Conservation (phyloP, 495 filamentous ascomycete species). For the Sporormia fimetaria region DNA sequence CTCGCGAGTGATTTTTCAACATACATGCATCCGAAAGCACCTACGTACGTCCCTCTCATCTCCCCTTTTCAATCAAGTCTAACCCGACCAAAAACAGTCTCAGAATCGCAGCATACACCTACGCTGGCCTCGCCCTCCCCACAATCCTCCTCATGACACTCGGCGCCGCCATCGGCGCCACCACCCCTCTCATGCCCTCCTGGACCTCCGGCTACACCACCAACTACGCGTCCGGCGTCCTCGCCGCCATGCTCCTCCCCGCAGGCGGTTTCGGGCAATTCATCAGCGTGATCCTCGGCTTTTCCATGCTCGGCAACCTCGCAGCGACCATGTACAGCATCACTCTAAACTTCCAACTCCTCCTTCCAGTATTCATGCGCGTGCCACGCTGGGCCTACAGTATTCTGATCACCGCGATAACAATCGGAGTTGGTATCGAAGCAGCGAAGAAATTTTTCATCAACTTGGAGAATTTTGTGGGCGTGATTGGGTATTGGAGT, state of each 20-base stretch:
- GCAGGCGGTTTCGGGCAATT: conserved; percentile 47
- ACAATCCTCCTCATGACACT: conserved; percentile 43
- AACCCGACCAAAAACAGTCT: conserved; percentile 14
- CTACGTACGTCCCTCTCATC: conserved; percentile 29
- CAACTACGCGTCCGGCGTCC: conserved; percentile 42
- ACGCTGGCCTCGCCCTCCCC: conserved; percentile 38
- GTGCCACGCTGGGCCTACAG: conserved; percentile 44
- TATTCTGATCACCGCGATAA: conserved; percentile 39
- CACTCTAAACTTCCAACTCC: conserved; percentile 46
- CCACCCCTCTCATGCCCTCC: conserved; percentile 25
- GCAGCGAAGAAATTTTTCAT: conserved; percentile 42
- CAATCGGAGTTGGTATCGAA: conserved; percentile 42
- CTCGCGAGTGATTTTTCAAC: conserved; percentile 38
- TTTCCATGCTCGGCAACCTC: conserved; percentile 38
- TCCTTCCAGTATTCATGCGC: conserved; percentile 37
- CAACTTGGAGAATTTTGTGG: conserved; percentile 43
- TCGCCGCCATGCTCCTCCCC: conserved; percentile 43
- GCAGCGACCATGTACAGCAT: conserved; percentile 33
- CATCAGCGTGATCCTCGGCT: conserved; percentile 41
- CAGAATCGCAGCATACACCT: conserved; percentile 38
- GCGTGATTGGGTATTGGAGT: conserved; percentile 46
- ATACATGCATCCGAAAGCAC: conserved; percentile 38
- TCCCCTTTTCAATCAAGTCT: not conserved
- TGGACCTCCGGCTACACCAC: conserved; percentile 40
- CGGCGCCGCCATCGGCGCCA: conserved; percentile 43